Conservation (phyloP, 2,329 filamentous ascomycete species). For the Gliomastix tumulicola region DNA sequence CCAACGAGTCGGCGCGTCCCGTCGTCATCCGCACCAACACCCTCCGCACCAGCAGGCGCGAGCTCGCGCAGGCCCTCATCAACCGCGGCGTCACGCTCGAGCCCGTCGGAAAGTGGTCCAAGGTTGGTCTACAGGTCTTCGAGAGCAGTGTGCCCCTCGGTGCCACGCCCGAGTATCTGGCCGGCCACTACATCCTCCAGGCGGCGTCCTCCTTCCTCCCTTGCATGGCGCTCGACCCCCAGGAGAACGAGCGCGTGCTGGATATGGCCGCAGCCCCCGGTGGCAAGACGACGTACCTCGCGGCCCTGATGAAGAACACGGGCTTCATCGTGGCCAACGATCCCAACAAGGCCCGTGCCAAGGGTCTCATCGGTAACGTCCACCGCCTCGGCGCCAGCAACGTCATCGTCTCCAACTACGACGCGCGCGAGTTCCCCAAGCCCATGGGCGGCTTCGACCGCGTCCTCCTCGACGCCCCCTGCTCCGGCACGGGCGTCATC, state of each 20-base stretch:
- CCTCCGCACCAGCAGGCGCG: constrained; percentile 66
- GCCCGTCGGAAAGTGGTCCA: constrained; percentile 97
- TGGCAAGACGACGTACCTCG: constrained; percentile 93
- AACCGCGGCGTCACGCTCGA: constrained; percentile 94
- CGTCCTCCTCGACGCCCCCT: constrained; percentile 89
- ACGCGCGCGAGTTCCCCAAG: constrained; percentile 87
- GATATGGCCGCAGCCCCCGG: constrained; percentile 94
- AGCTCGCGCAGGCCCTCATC: constrained; percentile 88
- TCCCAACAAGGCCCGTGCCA: constrained; percentile 85
- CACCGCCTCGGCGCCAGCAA: constrained; percentile 92
- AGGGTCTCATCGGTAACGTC: constrained; percentile 96
- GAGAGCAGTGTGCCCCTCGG: constrained; percentile 79
- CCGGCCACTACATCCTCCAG: constrained; percentile 96
- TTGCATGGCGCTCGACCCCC: constrained; percentile 93
- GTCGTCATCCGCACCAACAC: constrained; percentile 98
- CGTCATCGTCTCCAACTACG: constrained; percentile 91
- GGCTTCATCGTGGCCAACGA: constrained; percentile 96
- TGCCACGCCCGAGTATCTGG: constrained; percentile 95
- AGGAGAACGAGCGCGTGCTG: constrained; percentile 84
- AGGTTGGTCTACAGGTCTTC: constrained; percentile 94
- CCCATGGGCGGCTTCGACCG: constrained; percentile 95
- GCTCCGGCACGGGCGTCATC: constrained; percentile 95
- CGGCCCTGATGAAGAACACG: constrained; percentile 95
- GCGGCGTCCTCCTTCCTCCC: constrained; percentile 94
- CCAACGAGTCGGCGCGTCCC: constrained; percentile 89